Percentiles rank a stretch among this genome's conserved stretches.
phyloP scores from a whole-genome alignment of 805 yeast genomes.

The Barnettozyma botsteinii region DNA sequence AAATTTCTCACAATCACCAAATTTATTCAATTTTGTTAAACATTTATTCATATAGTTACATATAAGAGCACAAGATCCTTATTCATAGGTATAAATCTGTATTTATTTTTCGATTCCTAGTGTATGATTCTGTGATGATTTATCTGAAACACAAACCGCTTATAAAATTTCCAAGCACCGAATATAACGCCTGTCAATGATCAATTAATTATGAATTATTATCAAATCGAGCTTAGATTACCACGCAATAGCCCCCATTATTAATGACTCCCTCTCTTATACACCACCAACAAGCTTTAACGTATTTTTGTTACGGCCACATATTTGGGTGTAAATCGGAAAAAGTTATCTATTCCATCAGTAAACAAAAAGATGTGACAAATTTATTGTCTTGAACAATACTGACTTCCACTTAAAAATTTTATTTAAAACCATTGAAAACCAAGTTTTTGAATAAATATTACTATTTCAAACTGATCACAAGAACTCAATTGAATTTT shows the following conservation, averaged over 20 bases:
- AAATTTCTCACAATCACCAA: slow-evolving; percentile 21
- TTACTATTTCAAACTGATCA: too few species aligned
- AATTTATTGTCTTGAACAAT: not conserved
- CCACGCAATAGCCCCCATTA: too few species aligned
- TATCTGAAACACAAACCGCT: too few species aligned
- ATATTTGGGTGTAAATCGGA: slow-evolving; percentile 1
- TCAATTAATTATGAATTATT: too few species aligned
- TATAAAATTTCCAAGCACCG: too few species aligned
- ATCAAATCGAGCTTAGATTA: not conserved
- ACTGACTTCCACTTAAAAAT: not conserved
- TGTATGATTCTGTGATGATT: too few species aligned
- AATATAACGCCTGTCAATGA: too few species aligned
- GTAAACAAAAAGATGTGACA: slow-evolving; percentile 4
- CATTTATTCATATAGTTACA: slow-evolving; percentile 5
- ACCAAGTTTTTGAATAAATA: too few species aligned
- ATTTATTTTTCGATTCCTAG: too few species aligned
- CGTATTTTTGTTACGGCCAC: not conserved
- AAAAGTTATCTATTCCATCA: slow-evolving; percentile 20
- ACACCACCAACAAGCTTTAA: not conserved
- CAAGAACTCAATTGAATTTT: not conserved
- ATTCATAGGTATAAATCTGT: too few species aligned
- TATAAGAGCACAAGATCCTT: too few species aligned
- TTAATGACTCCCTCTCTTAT: too few species aligned
- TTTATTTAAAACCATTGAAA: not conserved
- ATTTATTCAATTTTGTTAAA: slow-evolving; percentile 17